These are phyloP conservation scores for Podospora sp. DNA, from an alignment of 495 filamentous ascomycete genomes.

Conservation along the genomic window DNA sequence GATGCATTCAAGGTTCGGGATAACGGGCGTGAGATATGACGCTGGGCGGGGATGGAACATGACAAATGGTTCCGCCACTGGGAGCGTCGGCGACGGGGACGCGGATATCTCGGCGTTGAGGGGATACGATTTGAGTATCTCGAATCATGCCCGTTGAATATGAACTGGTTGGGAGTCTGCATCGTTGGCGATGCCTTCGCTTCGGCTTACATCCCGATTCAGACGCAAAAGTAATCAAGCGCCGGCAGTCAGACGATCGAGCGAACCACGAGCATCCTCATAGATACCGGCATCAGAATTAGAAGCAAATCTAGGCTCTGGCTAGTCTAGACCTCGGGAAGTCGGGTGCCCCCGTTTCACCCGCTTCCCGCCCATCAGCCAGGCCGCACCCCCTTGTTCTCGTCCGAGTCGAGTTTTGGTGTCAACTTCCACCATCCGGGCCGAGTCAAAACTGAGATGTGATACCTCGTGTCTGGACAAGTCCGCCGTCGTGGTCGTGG, in stretches of 20 bases:
- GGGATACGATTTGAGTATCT: not conserved
- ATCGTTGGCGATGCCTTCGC: not conserved
- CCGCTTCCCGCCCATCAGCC: constrained; percentile 6
- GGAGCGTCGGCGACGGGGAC: no score
- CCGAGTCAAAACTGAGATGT: not conserved
- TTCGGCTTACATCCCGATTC: not conserved
- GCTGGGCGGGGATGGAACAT: no score
- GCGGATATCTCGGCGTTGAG: not conserved
- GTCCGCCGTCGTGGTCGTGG: not conserved
- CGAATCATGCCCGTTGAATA: not conserved
- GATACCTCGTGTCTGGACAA: not conserved
- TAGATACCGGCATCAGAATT: no score
- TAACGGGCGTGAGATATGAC: no score
- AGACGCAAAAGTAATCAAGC: not conserved
- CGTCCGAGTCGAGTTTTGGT: not conserved
- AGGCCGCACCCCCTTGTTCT: constrained; percentile 2
- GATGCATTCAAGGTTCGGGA: no score
- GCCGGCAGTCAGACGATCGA: not conserved
- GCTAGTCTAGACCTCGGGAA: not conserved
- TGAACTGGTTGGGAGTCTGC: no score
- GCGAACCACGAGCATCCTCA: not conserved
- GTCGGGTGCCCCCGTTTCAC: constrained; percentile 7
- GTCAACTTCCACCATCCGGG: not conserved
- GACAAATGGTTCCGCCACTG: not conserved
- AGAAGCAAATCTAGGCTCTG: no score